Evolutionary conservation across 331 rosid species (phyloP).

Genomic region (Spiraea crenata): DNA sequence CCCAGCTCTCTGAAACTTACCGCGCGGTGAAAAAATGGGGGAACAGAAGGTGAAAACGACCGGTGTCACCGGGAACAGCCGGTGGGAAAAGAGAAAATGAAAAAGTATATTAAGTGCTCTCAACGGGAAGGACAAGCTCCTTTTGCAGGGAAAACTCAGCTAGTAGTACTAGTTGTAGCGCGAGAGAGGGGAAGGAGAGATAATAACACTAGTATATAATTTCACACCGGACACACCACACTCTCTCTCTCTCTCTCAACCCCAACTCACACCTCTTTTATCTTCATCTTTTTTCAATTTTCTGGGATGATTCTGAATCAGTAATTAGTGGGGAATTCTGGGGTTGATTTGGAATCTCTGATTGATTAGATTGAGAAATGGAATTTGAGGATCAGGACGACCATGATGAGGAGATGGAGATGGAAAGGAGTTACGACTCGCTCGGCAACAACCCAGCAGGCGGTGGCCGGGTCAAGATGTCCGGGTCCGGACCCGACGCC

Average conservation of each 20-base stretch:
- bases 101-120: conserved; percentile 48
- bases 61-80: conserved; percentile 50
- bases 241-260: conserved; percentile 3
- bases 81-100: conserved; percentile 39
- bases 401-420: conserved; percentile 70
- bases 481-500: conserved; percentile 7
- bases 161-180: neutral
- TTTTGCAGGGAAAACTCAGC: conserved; percentile 14
- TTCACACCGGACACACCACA: conserved; percentile 19
- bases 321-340: neutral
- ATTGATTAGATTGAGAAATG: conserved; percentile 32
- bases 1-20: conserved; percentile 7
- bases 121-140: conserved; percentile 16
- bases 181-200: conserved; percentile 10
- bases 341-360: neutral
- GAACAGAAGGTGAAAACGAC: conserved; percentile 22
- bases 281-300: neutral
- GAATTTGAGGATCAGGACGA: conserved; percentile 86
- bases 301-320: neutral
- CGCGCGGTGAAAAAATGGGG: conserved; percentile 17
- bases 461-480: conserved; percentile 46
- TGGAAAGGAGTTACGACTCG: conserved; percentile 55
- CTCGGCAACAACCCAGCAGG: conserved; percentile 36
- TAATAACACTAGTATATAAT: conserved; percentile 7
- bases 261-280: neutral